Percentiles rank a stretch among this genome's conserved stretches.
These are phyloP conservation scores for Gossypium stocksii DNA, from an alignment of 345 rosid species.

Conservation along the genomic window DNA sequence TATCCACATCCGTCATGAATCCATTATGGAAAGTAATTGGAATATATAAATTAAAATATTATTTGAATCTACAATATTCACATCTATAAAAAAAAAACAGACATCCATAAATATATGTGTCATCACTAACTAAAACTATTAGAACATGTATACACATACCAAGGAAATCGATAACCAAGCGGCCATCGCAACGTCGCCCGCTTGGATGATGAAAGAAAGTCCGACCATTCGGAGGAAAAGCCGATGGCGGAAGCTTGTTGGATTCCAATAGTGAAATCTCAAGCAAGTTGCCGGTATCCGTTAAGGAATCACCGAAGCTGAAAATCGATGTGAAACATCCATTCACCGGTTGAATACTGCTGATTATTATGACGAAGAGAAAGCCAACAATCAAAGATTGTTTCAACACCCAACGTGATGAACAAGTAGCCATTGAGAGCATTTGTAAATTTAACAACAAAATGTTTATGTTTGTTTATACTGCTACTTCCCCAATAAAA, in stretches of 20 bases:
- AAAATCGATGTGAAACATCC: conserved; percentile 30
- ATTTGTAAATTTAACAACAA: not conserved
- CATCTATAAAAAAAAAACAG: too few species aligned
- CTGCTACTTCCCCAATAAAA: not conserved
- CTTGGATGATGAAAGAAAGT: conserved; percentile 42
- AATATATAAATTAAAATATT: too few species aligned
- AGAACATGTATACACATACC: conserved; percentile 20
- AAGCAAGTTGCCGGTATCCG: conserved; percentile 46
- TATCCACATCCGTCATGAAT: too few species aligned
- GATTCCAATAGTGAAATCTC: conserved; percentile 14
- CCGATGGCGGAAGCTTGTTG: conserved; percentile 15
- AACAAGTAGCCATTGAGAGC: not conserved
- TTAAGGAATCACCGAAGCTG: conserved; percentile 58
- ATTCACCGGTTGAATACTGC: not conserved
- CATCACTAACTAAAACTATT: too few species aligned
- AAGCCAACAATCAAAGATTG: not conserved
- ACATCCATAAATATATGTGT: too few species aligned
- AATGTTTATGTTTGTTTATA: not conserved
- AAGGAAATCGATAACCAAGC: conserved; percentile 49
- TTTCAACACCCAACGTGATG: not conserved
- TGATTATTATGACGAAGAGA: not conserved
- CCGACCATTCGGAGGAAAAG: conserved; percentile 42
- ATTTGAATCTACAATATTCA: too few species aligned
- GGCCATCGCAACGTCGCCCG: conserved; percentile 48
- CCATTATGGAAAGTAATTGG: too few species aligned